Conservation (phyloP, 805 yeast genomes). For the Sugiyamaella qingdaonensis region DNA sequence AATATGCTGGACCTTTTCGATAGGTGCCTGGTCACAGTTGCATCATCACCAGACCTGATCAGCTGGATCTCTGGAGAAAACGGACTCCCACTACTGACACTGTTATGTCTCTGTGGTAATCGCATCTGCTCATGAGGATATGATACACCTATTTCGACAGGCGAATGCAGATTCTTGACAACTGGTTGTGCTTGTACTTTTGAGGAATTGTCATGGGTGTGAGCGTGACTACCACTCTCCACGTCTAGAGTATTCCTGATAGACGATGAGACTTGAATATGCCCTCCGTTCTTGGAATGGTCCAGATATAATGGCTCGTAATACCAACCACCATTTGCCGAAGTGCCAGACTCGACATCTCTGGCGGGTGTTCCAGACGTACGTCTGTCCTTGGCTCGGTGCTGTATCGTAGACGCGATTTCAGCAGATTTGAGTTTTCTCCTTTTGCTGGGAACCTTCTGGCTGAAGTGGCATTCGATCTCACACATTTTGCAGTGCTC, state of each 20-base stretch:
- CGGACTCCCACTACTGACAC: not conserved
- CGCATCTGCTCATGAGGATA: conserved; percentile 1
- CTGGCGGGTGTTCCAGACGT: no score
- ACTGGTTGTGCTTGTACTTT: no score
- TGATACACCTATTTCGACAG: not conserved
- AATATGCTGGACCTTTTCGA: not conserved
- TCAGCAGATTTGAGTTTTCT: conserved; percentile 12
- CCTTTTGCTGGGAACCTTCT: conserved; percentile 13
- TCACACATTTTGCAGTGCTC: conserved; percentile 17
- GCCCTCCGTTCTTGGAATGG: not conserved
- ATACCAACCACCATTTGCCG: no score
- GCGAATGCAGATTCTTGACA: no score
- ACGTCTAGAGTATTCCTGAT: no score
- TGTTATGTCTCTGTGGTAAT: not conserved
- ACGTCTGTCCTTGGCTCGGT: not conserved
- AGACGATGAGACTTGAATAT: no score
- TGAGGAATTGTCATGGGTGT: not conserved
- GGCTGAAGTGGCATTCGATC: conserved; percentile 15
- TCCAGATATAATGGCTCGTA: not conserved
- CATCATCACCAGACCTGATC: not conserved
- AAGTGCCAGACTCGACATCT: no score
- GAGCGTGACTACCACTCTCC: no score
- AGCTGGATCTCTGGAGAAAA: not conserved
- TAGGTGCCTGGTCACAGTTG: not conserved
- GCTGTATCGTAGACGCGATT: conserved; percentile 4